Evolutionary conservation across 129 eudicot species (phyloP), one percentile per base, ranked within the genome.

Genomic region (Dittrichia graveolens): DNA sequence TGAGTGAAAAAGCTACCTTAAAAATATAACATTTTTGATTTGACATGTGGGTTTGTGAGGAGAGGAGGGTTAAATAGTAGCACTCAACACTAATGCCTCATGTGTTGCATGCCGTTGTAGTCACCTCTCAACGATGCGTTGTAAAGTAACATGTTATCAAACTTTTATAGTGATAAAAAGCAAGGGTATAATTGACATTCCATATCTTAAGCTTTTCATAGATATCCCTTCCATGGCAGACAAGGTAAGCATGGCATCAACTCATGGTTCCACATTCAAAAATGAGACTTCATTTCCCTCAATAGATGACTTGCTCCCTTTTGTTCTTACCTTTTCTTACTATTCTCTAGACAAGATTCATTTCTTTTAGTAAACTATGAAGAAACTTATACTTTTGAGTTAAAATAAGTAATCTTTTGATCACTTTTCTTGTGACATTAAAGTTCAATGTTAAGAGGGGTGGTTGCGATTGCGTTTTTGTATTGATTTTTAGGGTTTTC

Each of bases 201-300:
- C 6, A 10, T 55, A 44, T 35, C 67, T 58, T 43, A 72, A 72
- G 49, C 46, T 61, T 61, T 61, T 65, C 31, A 44, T 31, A 44
- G 0, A 24, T 53, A 66, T 75, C 60, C 67, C 24, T 75, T 66
- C 41, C 41, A 75, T 75, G 74, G 80, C 80, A 75, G 74, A 75
- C 80, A 75, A 75, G 67, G 42, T 62, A 78, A 71, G 72, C 43
- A 69, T 69, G 7, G 71, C 71, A 77, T 69, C 81, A 31, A 70
- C 50, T 42, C 81, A 47, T 8, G 10, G 4, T 12, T 50, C 42
- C 53, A 74, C n/a, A 39, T 48, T 42, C 11, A 34, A 37, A 71
- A 55, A 69, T 16, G 3, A 47, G 31, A 24, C 31, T 24, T 24
- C 31, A 24, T 24, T 24, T 24, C 31, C 31, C 31, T 24, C 31